Base-by-base conservation (phyloP, 2,329 filamentous ascomycete genomes). In the Pestalotiopsis sp. region DNA sequence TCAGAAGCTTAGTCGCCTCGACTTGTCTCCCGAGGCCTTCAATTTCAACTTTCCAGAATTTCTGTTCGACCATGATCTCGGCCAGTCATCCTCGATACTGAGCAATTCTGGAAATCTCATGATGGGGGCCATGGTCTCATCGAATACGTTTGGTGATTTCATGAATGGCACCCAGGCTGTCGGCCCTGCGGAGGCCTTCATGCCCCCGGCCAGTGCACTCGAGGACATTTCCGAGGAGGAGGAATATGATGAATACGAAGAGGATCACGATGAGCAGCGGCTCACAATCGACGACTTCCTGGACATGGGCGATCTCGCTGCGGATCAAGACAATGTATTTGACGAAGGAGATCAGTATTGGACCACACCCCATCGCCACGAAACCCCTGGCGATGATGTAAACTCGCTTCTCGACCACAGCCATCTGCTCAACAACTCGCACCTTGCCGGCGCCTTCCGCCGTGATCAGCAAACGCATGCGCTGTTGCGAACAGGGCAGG, bases 381-480 rank as follows among this genome's bases (percentile, higher is more conserved):
- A 80, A n/a, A 85, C 85, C 45, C 80, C 84, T 49, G 79, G 81
- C 38, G 84, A 83, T 75, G 84, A 89, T 71, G 72, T 80, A 25
- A 82, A 89, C 70, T 84, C 86, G 31, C 85, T 91, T 67, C 81
- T 92, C n/a, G 59, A 62, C 59, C 59, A 62, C 27, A 85, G 86
- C 67, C 90, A 92, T 72, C 89, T 94, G 52, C 90, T 92, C 74
- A 88, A 89, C 72, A 88, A 89, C 69, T 80, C 85, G 9, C 88
- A 90, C 68, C 89, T 91, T 14, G 92, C 96, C 45, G 92, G 92
- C 49, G 92, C 93, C 1, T 97, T 96, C 84, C 92, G 92, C 68
- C 89, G 84, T 72, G 91, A 88, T 78, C 90, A 88, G 77, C 89
- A 84, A 83, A 88, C 89, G 76, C 85, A 88, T 76, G 86, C 89